These are phyloP conservation scores for Scortechinia acanthostroma DNA, from an alignment of 2,329 filamentous ascomycete genomes.

Conservation along the genomic window DNA sequence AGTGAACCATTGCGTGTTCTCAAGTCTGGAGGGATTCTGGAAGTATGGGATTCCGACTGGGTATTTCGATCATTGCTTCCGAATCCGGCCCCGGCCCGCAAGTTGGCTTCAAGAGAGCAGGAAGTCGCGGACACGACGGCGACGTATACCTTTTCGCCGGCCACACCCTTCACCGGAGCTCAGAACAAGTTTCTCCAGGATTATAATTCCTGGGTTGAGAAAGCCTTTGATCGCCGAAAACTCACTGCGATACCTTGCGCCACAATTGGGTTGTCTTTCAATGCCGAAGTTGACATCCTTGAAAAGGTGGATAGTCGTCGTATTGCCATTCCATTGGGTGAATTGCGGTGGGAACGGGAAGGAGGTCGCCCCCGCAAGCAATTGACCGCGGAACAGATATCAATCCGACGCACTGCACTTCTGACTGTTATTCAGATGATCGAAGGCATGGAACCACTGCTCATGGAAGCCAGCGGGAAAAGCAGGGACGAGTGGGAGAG, in stretches of 20 bases:
- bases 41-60: conserved; percentile 54
- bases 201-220: conserved; percentile 49
- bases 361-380: conserved; percentile 21
- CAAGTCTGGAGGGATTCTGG: conserved; percentile 43
- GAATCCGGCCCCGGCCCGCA: conserved; percentile 41
- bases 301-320: conserved; percentile 42
- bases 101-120: conserved; percentile 36
- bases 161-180: conserved; percentile 46
- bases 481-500: not conserved
- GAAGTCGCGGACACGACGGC: conserved; percentile 41
- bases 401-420: conserved; percentile 45
- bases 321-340: conserved; percentile 48
- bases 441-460: conserved; percentile 26
- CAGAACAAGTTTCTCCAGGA: conserved; percentile 50
- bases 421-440: conserved; percentile 51
- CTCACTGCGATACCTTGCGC: conserved; percentile 45
- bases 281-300: conserved; percentile 43
- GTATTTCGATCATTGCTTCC: conserved; percentile 47
- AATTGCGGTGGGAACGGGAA: conserved; percentile 50
- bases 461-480: conserved; percentile 1
- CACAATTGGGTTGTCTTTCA: conserved; percentile 42
- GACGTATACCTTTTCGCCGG: conserved; percentile 47
- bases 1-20: conserved; percentile 44
- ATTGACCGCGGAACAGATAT: conserved; percentile 41
- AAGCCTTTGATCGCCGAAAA: conserved; percentile 43